Base-by-base conservation (phyloP, 1,284 basidiomycete genomes). In the Ceratobasidium sp. region DNA sequence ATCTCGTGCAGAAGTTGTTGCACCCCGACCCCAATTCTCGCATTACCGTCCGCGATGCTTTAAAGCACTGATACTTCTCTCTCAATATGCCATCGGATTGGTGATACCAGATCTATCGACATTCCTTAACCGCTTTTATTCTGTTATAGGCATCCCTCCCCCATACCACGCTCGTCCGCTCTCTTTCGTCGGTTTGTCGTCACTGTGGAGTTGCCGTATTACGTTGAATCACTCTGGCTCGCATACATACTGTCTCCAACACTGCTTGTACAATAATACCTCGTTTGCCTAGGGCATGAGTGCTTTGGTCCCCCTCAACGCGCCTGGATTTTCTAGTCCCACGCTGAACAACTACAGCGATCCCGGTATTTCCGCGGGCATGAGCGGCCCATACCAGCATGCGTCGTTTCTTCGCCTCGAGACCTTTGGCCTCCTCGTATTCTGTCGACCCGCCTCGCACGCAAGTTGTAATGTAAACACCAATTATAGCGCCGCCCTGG, bases 21-120 rank as follows among this genome's bases (percentile, higher is more conserved):
- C 92, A 93, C 78, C 99, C 97, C 85, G 97, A 99, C 85, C 96
- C 96, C 46, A 89, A 90, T 1, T 91, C 94, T 81, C 92, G 96
- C 81, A 92, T 96, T 81, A 92, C 92, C 27, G 96, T 98, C 60
- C 89, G 91, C 82, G 92, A 96, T 60, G 97, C 97, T 30, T 89
- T 98, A 77, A 89, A 90, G 77, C 96, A 98, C 83, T 93, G 93
- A 6, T 98, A 96, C 85, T 95, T 97, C 46, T 57, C 78, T 46
- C 65, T 78, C 33, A 69, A n/a, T 6, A 77, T 80, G 38, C 77
- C 79, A 12, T 59, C 57, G 4, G 80, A 80, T 33, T 76, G 73
- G 27, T 30, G 27, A 30, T 30, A 30, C 27, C 27, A 30, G 27
- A 30, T 30, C 27, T 30, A 30, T 30, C 52, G 54, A 60, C 57